These are phyloP conservation scores for Nicotiana paniculata DNA, from an alignment of 257 asterid species.

Conservation along the genomic window DNA sequence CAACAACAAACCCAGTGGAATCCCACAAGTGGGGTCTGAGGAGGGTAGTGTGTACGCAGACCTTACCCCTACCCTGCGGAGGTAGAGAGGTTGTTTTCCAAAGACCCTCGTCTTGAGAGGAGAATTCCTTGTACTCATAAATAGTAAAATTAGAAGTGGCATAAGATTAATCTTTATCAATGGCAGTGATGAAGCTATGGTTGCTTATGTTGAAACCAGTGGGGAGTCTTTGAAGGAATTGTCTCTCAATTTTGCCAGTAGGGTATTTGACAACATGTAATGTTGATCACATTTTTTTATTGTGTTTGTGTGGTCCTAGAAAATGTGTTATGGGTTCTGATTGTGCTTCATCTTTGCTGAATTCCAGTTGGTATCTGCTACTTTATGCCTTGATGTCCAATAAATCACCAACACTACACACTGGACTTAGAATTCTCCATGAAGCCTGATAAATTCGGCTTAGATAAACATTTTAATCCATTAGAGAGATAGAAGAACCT, in stretches of 20 bases:
- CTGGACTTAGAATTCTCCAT: neutral
- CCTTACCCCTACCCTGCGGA: no score
- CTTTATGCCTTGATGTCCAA: neutral
- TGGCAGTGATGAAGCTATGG: slow-evolving; percentile 85
- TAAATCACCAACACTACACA: neutral
- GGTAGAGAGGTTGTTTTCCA: no score
- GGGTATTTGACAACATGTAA: slow-evolving; percentile 32
- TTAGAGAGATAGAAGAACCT: neutral
- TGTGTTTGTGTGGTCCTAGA: neutral
- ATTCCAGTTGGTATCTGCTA: neutral
- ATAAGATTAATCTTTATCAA: neutral
- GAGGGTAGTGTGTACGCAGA: no score
- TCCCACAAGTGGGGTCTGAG: no score
- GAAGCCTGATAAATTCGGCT: neutral
- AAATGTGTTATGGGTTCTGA: neutral
- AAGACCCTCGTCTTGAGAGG: no score
- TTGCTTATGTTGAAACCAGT: slow-evolving; percentile 75
- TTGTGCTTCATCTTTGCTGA: neutral
- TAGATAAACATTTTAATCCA: neutral
- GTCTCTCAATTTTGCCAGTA: slow-evolving; percentile 51
- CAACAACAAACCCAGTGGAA: no score
- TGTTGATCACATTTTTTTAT: neutral
- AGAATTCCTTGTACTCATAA: neutral
- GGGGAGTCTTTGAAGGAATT: slow-evolving; percentile 63
- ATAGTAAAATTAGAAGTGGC: neutral